These are phyloP conservation scores for Populus hybrid DNA, from an alignment of 441 rosid species.

Conservation along the genomic window DNA sequence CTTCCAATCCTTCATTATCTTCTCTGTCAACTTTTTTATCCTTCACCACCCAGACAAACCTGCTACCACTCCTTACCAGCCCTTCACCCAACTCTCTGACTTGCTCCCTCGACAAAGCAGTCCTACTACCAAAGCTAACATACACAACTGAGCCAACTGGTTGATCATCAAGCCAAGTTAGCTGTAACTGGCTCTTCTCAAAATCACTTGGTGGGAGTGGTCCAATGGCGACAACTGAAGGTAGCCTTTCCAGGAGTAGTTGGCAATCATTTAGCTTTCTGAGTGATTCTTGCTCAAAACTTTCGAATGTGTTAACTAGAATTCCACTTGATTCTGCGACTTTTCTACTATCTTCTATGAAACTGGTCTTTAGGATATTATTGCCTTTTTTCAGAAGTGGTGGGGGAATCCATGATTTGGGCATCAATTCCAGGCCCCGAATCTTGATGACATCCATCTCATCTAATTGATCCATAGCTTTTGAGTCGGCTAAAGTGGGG, in stretches of 20 bases:
- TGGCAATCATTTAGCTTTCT: slow-evolving; percentile 17
- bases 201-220: slow-evolving; percentile 22
- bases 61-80: slow-evolving; percentile 16
- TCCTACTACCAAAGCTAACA: slow-evolving; percentile 32
- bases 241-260: slow-evolving; percentile 9
- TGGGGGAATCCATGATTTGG: slow-evolving; percentile 34
- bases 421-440: slow-evolving; percentile 28
- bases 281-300: slow-evolving; percentile 25
- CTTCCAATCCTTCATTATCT: slow-evolving; percentile 18
- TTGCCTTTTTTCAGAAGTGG: slow-evolving; percentile 20
- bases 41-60: slow-evolving; percentile 33
- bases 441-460: slow-evolving; percentile 12
- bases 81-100: slow-evolving; percentile 31
- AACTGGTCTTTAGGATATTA: slow-evolving; percentile 13
- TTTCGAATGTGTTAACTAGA: slow-evolving; percentile 29
- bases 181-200: slow-evolving; percentile 7
- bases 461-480: not conserved
- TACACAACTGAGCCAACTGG: slow-evolving; percentile 16
- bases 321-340: slow-evolving; percentile 30
- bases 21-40: slow-evolving; percentile 29
- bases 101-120: slow-evolving; percentile 28
- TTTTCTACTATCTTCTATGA: slow-evolving; percentile 27
- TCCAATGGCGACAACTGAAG: slow-evolving; percentile 29
- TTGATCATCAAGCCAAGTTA: slow-evolving; percentile 15
- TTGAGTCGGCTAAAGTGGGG: slow-evolving; percentile 8